phyloP scores from a whole-genome alignment of 352 stramenopile genomes.

The Pythium scleroteichum region DNA sequence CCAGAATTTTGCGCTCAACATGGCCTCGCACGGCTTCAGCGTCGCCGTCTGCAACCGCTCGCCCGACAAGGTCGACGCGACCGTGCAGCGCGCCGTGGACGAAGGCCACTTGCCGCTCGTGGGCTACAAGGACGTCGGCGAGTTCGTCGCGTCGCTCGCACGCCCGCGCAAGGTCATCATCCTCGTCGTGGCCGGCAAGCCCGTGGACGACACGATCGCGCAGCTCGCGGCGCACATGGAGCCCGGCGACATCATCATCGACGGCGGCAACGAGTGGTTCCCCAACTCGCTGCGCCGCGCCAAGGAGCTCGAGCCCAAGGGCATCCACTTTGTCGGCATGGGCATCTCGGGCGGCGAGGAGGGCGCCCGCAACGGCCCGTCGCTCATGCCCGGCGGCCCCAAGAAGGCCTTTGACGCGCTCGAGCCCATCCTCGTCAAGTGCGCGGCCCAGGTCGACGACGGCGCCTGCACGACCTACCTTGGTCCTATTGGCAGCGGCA shows the following conservation, averaged over 20 bases:
- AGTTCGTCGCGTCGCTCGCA: conserved; percentile 92
- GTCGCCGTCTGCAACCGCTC: conserved; percentile 98
- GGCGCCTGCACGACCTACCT: conserved; percentile 97
- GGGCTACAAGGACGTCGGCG: conserved; percentile 90
- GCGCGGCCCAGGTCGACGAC: conserved; percentile 94
- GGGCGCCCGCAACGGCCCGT: conserved; percentile 96
- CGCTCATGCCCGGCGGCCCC: conserved; percentile 97
- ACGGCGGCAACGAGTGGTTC: conserved; percentile 99
- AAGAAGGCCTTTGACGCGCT: conserved; percentile 96
- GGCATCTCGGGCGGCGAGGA: conserved; percentile 99
- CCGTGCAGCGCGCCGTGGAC: conserved; percentile 92
- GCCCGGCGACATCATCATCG: conserved; percentile 97
- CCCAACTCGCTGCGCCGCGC: conserved; percentile 95
- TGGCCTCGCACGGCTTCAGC: conserved; percentile 97
- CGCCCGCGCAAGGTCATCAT: conserved; percentile 98
- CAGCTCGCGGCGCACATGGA: conserved; percentile 88
- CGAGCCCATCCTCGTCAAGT: conserved; percentile 97
- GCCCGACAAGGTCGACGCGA: conserved; percentile 96
- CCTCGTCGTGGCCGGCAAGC: conserved; percentile 97
- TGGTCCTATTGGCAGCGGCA: conserved; percentile 94
- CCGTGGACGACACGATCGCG: conserved; percentile 93
- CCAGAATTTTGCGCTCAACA: conserved; percentile 99
- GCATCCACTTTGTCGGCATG: conserved; percentile 98
- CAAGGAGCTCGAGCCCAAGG: conserved; percentile 92
- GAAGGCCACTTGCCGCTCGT: conserved; percentile 95